phyloP scores from a whole-genome alignment of 108 stramenopile genomes.

The Skeletonema marinoi region DNA sequence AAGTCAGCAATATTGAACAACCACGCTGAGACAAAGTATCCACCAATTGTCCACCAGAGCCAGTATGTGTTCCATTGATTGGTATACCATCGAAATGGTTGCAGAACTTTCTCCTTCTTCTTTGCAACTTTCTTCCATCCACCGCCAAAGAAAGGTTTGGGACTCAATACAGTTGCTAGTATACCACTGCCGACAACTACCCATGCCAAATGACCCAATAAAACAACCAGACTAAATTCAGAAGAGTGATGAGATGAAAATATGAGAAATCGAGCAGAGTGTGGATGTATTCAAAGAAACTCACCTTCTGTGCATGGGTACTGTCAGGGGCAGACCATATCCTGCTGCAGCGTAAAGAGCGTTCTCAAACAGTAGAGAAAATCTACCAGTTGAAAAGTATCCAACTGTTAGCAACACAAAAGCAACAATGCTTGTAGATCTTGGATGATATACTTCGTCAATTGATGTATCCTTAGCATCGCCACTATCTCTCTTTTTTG shows the following conservation, averaged over 20 bases:
- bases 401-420: constrained; percentile 63
- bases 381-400: constrained; percentile 81
- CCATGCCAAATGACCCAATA: constrained; percentile 89
- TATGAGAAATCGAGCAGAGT: not conserved
- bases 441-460: constrained; percentile 22
- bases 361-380: constrained; percentile 79
- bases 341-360: constrained; percentile 65
- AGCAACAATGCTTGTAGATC: constrained; percentile 49
- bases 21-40: constrained; percentile 89
- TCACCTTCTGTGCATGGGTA: constrained; percentile 78
- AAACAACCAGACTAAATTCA: constrained; percentile 59
- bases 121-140: constrained; percentile 19
- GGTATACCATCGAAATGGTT: constrained; percentile 55
- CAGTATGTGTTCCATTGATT: constrained; percentile 70
- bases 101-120: constrained; percentile 16
- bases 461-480: not conserved
- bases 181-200: constrained; percentile 69
- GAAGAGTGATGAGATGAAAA: not conserved
- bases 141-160: constrained; percentile 75
- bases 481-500: not conserved
- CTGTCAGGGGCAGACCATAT: constrained; percentile 67
- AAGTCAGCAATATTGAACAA: constrained; percentile 90
- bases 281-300: not conserved
- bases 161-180: constrained; percentile 62
- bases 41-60: constrained; percentile 95